A percentile compares a stretch with the other conserved stretches of the same genome.
Conservation (phyloP, 768 basidiomycete genomes). For the Leucogyrophana mollusca region DNA sequence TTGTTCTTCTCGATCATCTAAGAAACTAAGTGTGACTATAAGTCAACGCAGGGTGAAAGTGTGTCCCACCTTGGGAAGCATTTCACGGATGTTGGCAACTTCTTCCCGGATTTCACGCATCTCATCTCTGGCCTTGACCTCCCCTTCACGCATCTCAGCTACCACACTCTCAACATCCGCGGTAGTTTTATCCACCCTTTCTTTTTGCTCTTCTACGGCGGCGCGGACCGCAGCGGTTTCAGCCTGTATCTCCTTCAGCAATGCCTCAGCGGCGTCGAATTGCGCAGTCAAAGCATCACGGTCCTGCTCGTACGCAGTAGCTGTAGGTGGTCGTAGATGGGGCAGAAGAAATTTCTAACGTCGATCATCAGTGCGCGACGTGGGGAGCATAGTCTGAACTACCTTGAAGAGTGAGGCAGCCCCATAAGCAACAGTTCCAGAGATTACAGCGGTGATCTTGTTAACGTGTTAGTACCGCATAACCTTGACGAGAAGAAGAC, state of each 20-base stretch:
- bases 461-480: not conserved
- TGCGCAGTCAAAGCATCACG: conserved; percentile 81
- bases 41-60: not conserved
- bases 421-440: conserved; percentile 82
- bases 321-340: conserved; percentile 83
- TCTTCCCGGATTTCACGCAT: conserved; percentile 92
- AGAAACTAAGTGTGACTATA: conserved; percentile 1
- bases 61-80: conserved; percentile 81
- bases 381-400: conserved; percentile 5
- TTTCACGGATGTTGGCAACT: conserved; percentile 83
- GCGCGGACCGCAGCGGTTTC: conserved; percentile 72
- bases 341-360: conserved; percentile 86
- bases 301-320: conserved; percentile 88
- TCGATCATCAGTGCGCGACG: conserved; percentile 4
- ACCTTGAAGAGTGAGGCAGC: conserved; percentile 80
- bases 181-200: conserved; percentile 67
- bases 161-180: conserved; percentile 72
- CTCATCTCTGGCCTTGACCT: conserved; percentile 78
- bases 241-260: conserved; percentile 76
- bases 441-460: conserved; percentile 90
- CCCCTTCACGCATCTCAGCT: conserved; percentile 73
- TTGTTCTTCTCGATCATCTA: conserved; percentile 97
- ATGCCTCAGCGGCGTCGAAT: conserved; percentile 83
- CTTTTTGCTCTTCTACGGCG: conserved; percentile 76
- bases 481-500: conserved; percentile 26